Conservation (phyloP, 2,329 filamentous ascomycete species). For the Fonsecaea monophora region DNA sequence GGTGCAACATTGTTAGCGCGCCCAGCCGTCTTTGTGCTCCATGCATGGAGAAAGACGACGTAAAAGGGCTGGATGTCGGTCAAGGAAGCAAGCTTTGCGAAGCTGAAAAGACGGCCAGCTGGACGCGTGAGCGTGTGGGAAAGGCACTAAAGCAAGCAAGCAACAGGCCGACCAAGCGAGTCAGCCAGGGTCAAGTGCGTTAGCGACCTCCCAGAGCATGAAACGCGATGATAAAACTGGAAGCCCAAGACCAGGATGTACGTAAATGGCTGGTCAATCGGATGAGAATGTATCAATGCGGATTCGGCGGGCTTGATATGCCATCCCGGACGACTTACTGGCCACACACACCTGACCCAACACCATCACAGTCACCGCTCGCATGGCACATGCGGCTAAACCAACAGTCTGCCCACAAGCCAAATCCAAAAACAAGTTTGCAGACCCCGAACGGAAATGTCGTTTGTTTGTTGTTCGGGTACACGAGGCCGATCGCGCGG, state of each 20-base stretch:
- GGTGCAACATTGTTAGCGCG: constrained; percentile 8
- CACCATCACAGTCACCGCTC: constrained; percentile 10
- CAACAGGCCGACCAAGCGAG: constrained; percentile 10
- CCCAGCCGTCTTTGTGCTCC: constrained; percentile 18
- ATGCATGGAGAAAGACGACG: constrained; percentile 17
- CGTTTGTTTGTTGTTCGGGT: constrained; percentile 28
- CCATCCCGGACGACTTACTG: constrained; percentile 17
- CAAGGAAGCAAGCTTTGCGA: constrained; percentile 16
- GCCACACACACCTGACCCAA: background rate
- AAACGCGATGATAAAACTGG: constrained; percentile 34
- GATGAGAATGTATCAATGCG: constrained; percentile 19
- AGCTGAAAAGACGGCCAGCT: constrained; percentile 25
- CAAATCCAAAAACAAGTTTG: constrained; percentile 25
- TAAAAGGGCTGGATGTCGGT: constrained; percentile 7
- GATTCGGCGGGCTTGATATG: constrained; percentile 13
- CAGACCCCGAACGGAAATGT: constrained; percentile 5
- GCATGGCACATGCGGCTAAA: constrained; percentile 16
- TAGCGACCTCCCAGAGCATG: constrained; percentile 30
- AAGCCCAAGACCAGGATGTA: constrained; percentile 29
- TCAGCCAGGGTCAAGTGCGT: constrained; percentile 15
- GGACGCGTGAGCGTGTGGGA: background rate
- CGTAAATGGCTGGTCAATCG: constrained; percentile 36
- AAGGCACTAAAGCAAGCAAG: constrained; percentile 11
- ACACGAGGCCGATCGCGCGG: constrained; percentile 19
- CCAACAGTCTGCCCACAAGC: constrained; percentile 17